Evolutionary conservation across 208 protist species (phyloP).

Genomic region (Crithidia fasciculata): DNA sequence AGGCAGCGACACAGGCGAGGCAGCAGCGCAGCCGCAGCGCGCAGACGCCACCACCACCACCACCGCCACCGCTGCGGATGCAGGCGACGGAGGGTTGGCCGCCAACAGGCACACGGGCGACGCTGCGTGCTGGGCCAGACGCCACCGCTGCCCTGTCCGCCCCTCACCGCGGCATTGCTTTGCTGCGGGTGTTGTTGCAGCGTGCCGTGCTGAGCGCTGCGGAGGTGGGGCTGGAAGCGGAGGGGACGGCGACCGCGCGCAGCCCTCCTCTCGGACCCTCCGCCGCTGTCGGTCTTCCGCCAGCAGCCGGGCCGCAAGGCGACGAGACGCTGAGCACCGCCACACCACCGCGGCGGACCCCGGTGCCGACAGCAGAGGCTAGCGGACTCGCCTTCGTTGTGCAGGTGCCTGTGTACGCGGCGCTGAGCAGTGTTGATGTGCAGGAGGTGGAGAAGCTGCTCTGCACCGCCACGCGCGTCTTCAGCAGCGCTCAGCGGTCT

Average conservation of each 20-base stretch:
- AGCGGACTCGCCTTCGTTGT: constrained; percentile 17
- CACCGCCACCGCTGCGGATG: background rate
- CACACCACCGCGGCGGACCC: no score
- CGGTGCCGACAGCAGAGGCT: background rate
- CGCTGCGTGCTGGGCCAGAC: no score
- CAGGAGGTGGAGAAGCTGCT: constrained; percentile 26
- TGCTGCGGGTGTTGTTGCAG: constrained; percentile 63
- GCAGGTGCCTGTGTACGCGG: constrained; percentile 22
- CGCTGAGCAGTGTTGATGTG: constrained; percentile 15
- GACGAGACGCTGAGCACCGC: no score
- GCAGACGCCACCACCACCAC: background rate
- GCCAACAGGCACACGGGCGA: no score
- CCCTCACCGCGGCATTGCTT: constrained; percentile 34
- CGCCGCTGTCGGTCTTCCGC: background rate
- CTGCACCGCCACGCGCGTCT: constrained; percentile 31
- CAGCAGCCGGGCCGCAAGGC: no score
- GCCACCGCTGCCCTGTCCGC: background rate
- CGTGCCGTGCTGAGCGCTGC: constrained; percentile 43
- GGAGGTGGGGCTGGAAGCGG: constrained; percentile 23
- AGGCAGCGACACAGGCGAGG: background rate
- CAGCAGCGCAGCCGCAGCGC: background rate
- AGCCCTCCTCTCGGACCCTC: background rate
- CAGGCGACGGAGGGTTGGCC: no score
- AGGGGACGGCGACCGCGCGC: background rate
- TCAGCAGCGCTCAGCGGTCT: constrained; percentile 19